These are phyloP conservation scores for Eucalyptus marginata DNA, from an alignment of 345 rosid species.

Conservation along the genomic window DNA sequence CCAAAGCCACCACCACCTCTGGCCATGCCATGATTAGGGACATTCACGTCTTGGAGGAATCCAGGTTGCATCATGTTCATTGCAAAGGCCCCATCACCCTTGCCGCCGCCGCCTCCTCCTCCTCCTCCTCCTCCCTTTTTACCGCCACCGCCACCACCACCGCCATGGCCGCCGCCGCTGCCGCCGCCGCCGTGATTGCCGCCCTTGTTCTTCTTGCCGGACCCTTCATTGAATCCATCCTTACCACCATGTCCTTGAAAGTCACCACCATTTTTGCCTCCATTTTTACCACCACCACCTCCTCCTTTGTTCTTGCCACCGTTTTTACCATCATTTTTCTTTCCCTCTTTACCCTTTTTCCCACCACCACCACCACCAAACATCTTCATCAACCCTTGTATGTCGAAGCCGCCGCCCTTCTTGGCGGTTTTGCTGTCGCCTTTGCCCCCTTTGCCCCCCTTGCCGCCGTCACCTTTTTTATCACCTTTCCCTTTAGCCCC, in stretches of 20 bases:
- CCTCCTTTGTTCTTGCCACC: constrained; percentile 21
- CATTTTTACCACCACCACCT: constrained; percentile 13
- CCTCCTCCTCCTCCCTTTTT: constrained; percentile 35
- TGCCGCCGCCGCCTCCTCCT: constrained; percentile 16
- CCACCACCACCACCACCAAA: constrained; percentile 8
- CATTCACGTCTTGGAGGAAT: constrained; percentile 1
- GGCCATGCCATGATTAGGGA: background rate
- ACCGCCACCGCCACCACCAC: constrained; percentile 28
- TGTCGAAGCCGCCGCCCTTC: constrained; percentile 38
- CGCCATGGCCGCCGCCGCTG: constrained; percentile 17
- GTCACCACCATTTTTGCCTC: constrained; percentile 21
- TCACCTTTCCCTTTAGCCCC: background rate
- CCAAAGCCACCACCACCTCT: constrained; percentile 20
- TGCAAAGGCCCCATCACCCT: constrained; percentile 27
- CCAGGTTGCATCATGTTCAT: constrained; percentile 19
- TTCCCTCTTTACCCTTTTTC: constrained; percentile 13
- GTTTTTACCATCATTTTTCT: constrained; percentile 16
- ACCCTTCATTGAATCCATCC: background rate
- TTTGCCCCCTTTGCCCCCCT: background rate
- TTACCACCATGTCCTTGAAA: constrained; percentile 5
- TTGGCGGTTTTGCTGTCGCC: constrained; percentile 2
- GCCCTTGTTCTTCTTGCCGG: constrained; percentile 34
- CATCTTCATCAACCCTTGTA: constrained; percentile 44
- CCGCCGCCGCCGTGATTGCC: constrained; percentile 11
- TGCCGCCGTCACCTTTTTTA: background rate